phyloP scores from a whole-genome alignment of 1,284 basidiomycete genomes.

The Violaceomyces palustris region DNA sequence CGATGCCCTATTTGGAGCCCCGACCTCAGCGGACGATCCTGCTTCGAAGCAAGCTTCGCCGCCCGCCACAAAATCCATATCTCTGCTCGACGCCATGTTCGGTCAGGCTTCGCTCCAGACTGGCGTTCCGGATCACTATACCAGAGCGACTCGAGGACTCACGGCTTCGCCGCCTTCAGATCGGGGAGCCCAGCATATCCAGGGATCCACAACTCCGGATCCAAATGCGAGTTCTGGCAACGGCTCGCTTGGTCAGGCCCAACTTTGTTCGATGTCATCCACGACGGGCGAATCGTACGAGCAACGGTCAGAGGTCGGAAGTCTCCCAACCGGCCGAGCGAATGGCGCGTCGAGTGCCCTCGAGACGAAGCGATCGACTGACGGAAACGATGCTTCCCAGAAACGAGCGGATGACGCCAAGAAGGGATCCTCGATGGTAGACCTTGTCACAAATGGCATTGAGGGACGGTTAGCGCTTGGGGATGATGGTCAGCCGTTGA shows the following conservation, averaged over 20 bases:
- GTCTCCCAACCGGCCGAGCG: too few species aligned
- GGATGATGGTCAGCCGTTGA: constrained; percentile 53
- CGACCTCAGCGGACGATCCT: constrained; percentile 10
- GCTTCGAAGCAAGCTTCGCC: constrained; percentile 6
- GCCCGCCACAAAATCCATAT: constrained; percentile 9
- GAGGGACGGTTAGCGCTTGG: constrained; percentile 52
- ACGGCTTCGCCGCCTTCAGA: constrained; percentile 57
- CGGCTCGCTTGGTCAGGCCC: too few species aligned
- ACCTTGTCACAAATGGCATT: constrained; percentile 51
- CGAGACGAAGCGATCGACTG: too few species aligned
- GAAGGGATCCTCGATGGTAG: constrained; percentile 60
- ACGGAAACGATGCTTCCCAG: constrained; percentile 55
- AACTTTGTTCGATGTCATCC: too few species aligned
- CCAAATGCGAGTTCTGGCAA: too few species aligned
- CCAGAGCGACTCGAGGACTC: constrained; percentile 13
- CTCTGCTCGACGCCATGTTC: constrained; percentile 3
- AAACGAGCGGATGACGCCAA: constrained; percentile 60
- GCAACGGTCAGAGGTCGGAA: too few species aligned
- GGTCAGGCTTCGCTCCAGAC: constrained; percentile 2
- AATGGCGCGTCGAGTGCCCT: too few species aligned
- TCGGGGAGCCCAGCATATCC: constrained; percentile 56
- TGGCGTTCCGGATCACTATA: constrained; percentile 33
- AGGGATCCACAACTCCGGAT: too few species aligned
- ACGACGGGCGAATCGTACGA: too few species aligned
- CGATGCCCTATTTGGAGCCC: constrained; percentile 37